phyloP scores from a whole-genome alignment of 768 basidiomycete genomes.

The Polyporus arcularius region DNA sequence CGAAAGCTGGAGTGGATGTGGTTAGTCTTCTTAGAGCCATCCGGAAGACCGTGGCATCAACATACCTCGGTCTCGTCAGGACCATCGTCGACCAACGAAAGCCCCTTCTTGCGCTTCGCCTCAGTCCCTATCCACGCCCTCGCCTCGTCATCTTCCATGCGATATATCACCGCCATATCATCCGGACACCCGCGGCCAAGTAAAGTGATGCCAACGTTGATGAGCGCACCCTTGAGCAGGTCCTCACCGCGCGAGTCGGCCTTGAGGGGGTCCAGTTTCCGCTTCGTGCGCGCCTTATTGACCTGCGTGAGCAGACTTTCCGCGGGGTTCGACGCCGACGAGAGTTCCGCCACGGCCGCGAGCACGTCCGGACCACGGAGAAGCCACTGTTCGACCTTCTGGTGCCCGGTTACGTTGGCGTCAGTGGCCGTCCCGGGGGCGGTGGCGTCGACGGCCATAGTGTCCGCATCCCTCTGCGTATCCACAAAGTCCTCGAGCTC shows the following conservation, averaged over 20 bases:
- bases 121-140: conserved; percentile 45
- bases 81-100: conserved; percentile 16
- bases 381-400: conserved; percentile 59
- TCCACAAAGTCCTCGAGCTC: conserved; percentile 43
- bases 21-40: neutral
- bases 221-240: conserved; percentile 61
- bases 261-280: conserved; percentile 45
- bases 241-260: conserved; percentile 37
- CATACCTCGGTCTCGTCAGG: conserved; percentile 35
- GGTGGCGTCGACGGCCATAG: conserved; percentile 7
- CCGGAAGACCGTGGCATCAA: neutral
- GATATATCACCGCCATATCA: conserved; percentile 75
- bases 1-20: conserved; percentile 40
- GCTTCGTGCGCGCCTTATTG: conserved; percentile 60
- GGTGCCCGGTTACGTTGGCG: neutral
- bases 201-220: conserved; percentile 66
- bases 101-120: conserved; percentile 26
- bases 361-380: conserved; percentile 57
- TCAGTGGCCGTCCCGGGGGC: neutral
- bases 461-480: conserved; percentile 54
- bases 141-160: conserved; percentile 55
- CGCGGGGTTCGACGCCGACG: conserved; percentile 40
- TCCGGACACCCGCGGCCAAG: conserved; percentile 69
- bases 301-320: conserved; percentile 53
- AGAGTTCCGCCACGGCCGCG: conserved; percentile 45